phyloP scores from a whole-genome alignment of 1,284 basidiomycete genomes.

The Fistulinella staudtii region DNA sequence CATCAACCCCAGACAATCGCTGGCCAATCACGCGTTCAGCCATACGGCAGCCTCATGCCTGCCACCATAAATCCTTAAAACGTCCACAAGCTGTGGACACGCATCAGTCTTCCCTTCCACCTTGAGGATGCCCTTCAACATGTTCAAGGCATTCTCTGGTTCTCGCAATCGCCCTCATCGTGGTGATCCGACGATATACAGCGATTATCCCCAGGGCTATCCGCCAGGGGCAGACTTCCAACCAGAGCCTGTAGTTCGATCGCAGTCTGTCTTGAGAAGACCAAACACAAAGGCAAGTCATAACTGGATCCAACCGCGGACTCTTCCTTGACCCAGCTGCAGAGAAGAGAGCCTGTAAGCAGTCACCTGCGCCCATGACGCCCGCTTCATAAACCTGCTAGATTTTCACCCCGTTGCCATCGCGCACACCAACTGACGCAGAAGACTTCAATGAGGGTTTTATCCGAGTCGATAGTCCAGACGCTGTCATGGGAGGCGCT shows the following conservation, averaged over 20 bases:
- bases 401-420: conserved; percentile 34
- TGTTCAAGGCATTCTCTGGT: conserved; percentile 36
- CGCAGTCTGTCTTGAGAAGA: conserved; percentile 28
- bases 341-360: conserved; percentile 34
- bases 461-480: conserved; percentile 31
- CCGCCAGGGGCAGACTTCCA: conserved; percentile 26
- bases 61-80: conserved; percentile 29
- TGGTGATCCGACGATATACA: conserved; percentile 25
- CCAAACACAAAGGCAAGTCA: conserved; percentile 27
- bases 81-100: conserved; percentile 4
- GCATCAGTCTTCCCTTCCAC: conserved; percentile 16
- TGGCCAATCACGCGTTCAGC: conserved; percentile 5
- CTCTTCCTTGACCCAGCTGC: conserved; percentile 12
- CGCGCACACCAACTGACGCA: conserved; percentile 31
- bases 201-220: conserved; percentile 32
- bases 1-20: conserved; percentile 3
- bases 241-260: conserved; percentile 19
- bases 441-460: conserved; percentile 32
- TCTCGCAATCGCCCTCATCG: conserved; percentile 33
- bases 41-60: conserved; percentile 29
- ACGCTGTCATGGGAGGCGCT: conserved; percentile 32
- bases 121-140: conserved; percentile 36
- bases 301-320: conserved; percentile 1
- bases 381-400: conserved; percentile 11
- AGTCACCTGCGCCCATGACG: not conserved